Conservation (phyloP, 495 filamentous ascomycete genomes). For the Hypoxylon lienhwacheense region DNA sequence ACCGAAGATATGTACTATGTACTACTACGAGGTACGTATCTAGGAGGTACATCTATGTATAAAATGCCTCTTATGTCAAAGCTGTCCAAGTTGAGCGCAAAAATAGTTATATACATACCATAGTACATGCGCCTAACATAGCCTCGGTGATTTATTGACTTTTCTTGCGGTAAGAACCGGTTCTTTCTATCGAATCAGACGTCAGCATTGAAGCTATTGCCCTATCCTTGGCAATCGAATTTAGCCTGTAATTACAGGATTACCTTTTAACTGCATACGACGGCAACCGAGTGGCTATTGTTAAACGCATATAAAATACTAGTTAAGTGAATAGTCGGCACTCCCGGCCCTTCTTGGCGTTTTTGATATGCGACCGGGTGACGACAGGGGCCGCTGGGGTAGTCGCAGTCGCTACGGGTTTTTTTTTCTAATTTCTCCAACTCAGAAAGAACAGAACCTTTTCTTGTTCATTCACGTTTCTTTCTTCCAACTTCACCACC, state of each 20-base stretch:
- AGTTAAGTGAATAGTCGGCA: slow-evolving; percentile 35
- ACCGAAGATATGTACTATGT: too few relatives aligned
- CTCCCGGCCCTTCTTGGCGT: slow-evolving; percentile 28
- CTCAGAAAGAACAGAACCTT: slow-evolving; percentile 14
- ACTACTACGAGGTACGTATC: too few relatives aligned
- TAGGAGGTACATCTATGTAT: too few relatives aligned
- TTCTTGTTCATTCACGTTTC: slow-evolving; percentile 26
- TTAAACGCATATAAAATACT: slow-evolving; percentile 1
- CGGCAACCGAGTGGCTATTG: not conserved
- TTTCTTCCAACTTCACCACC: slow-evolving; percentile 26
- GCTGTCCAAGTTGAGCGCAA: not conserved
- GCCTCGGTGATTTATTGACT: slow-evolving; percentile 28
- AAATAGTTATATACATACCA: too few relatives aligned
- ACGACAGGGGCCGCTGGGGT: slow-evolving; percentile 24
- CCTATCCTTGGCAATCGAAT: slow-evolving; percentile 23
- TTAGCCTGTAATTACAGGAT: slow-evolving; percentile 32
- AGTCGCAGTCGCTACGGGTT: slow-evolving; percentile 20
- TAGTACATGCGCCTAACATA: too few relatives aligned
- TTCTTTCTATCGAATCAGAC: slow-evolving; percentile 30
- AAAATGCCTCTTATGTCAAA: slow-evolving; percentile 13
- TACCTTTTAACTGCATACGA: slow-evolving; percentile 6
- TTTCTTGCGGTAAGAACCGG: slow-evolving; percentile 27
- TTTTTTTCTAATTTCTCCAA: slow-evolving; percentile 32
- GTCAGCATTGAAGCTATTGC: slow-evolving; percentile 9
- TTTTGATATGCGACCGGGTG: slow-evolving; percentile 32